Evolutionary conservation across 2,329 filamentous ascomycete species (phyloP).

Genomic region (Ascochyta clinopodiicola): DNA sequence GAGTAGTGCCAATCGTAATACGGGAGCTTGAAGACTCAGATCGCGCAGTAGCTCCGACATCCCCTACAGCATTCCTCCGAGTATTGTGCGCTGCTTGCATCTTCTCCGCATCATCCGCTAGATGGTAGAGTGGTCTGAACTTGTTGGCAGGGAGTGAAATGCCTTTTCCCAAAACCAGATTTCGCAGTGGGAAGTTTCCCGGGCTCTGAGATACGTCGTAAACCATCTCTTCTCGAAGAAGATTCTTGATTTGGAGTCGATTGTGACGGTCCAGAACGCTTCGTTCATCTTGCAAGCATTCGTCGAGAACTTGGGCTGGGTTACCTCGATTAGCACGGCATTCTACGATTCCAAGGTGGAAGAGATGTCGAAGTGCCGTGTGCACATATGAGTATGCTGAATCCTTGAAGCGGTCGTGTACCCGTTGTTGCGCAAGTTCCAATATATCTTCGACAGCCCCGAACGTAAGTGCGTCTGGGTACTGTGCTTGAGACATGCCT

Average conservation of each 20-base stretch:
- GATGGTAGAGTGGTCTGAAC: conserved; percentile 14
- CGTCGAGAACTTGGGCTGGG: neutral
- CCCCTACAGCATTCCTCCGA: neutral
- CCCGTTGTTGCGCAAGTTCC: neutral
- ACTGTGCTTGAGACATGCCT: too few species aligned
- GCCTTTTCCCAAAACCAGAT: neutral
- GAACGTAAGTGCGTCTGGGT: neutral
- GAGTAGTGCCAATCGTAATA: neutral
- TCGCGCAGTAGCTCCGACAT: neutral
- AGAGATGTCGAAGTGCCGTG: neutral
- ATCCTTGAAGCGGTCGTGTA: neutral
- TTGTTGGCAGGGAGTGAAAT: neutral
- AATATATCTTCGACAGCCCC: neutral
- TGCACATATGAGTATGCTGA: neutral
- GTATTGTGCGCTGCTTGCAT: neutral
- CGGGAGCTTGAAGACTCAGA: neutral
- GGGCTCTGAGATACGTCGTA: neutral
- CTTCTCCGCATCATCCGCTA: neutral
- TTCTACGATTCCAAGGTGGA: neutral
- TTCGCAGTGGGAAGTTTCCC: conserved; percentile 1
- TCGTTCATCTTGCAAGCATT: conserved; percentile 8
- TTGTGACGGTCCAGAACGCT: neutral
- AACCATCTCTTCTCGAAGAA: neutral
- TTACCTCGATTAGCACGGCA: neutral
- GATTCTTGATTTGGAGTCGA: neutral